Percentiles rank a stretch among this genome's conserved stretches.
Conservation (phyloP, 2,329 filamentous ascomycete species). For the Cryphonectria carpinicola region DNA sequence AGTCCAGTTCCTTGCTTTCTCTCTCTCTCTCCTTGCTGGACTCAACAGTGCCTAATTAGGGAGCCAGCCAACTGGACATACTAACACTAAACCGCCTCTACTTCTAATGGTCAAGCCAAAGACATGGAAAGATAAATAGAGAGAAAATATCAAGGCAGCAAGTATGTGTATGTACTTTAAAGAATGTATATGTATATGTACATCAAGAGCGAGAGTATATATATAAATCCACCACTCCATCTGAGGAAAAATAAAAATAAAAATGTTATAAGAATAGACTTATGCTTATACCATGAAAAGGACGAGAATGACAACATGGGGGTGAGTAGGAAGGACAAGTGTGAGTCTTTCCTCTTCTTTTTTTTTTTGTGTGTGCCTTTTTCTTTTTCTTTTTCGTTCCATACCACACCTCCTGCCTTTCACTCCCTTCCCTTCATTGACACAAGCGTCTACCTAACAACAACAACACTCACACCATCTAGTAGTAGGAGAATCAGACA, state of each 20-base stretch:
- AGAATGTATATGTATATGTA: slow-evolving; percentile 14
- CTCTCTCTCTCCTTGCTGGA: too few relatives aligned
- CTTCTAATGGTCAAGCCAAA: background rate
- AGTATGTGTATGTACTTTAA: background rate
- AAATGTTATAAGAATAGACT: slow-evolving; percentile 12
- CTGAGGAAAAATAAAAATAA: background rate
- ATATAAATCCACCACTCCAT: slow-evolving; percentile 8
- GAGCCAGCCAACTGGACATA: too few relatives aligned
- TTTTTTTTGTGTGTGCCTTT: background rate
- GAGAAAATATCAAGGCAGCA: too few relatives aligned
- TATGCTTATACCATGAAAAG: background rate
- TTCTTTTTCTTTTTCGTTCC: background rate
- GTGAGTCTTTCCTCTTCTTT: background rate
- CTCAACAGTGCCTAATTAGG: too few relatives aligned
- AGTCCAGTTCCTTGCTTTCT: too few relatives aligned
- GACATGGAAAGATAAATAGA: background rate
- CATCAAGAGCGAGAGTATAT: slow-evolving; percentile 15
- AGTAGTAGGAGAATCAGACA: background rate
- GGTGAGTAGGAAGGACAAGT: background rate
- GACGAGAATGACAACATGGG: background rate
- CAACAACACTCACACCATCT: background rate
- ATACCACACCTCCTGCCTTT: slow-evolving; percentile 16
- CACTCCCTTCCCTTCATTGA: background rate
- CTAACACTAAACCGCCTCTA: too few relatives aligned
- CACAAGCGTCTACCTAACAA: background rate